Base-by-base conservation (phyloP, 148 eudicot species). In the Heliosperma pusillum region DNA sequence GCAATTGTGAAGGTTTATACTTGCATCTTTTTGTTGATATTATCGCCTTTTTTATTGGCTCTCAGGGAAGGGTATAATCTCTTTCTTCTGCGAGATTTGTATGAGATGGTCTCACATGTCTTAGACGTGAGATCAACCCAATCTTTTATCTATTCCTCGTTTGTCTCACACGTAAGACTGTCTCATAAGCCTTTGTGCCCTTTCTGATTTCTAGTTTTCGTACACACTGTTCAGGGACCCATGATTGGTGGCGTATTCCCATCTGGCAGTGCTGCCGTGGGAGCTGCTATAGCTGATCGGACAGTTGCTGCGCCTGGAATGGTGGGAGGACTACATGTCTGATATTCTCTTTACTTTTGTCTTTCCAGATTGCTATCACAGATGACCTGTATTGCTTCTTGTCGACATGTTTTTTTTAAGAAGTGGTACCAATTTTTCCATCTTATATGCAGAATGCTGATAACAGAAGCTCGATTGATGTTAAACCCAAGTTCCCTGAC, bases 401-500 rank as follows among this genome's bases (percentile, higher is more conserved):
- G 55, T 67, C 20, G 71, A 67, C 53, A 22, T 63, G 16, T 9
- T 67, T n/a, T 42, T 36, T 5, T 36, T 67, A 50, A 67, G 19
- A 45, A 68, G 58, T 22, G 40, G 27, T 45, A 20, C 3, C 30
- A 69, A 3, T 9, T 24, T n/a, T 50, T 10, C 75, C 77, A 29
- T 33, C 17, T 57, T 66, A 73, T 62, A 56, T 85, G 88, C 82
- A 92, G 97, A 90, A 81, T 85, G 83, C 80, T 17, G 91, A 90
- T 50, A 90, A 71, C 65, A 80, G 89, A 71, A 85, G 68, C 78
- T 47, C 85, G 78, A 80, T 70, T 58, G 96, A 90, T 80, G 84
- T 87, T 72, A 92, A 88, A 77, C 93, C 91, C 30, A 90, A 86
- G 78, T 77, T 84, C 26, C 77, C 72, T 63, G 91, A 92, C 64